Evolutionary conservation across 2,329 filamentous ascomycete genomes (phyloP).

Genomic region (Furcasterigmium sp.): DNA sequence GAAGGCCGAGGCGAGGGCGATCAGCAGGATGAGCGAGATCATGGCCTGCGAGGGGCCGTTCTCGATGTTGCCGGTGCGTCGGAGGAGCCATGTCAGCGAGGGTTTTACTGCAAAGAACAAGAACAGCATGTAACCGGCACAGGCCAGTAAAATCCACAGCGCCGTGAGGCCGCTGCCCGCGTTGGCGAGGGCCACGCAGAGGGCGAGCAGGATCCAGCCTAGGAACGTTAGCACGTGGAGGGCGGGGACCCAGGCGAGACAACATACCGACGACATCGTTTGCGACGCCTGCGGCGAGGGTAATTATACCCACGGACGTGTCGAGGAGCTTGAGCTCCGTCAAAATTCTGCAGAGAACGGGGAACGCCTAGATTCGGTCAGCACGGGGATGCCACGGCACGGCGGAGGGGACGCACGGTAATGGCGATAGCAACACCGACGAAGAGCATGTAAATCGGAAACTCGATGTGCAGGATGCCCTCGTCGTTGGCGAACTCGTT

Average conservation of each 20-base stretch:
- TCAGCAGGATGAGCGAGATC: constrained; percentile 74
- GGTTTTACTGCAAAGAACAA: constrained; percentile 71
- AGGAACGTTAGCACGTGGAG: constrained; percentile 69
- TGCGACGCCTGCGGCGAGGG: constrained; percentile 83
- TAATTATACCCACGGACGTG: constrained; percentile 81
- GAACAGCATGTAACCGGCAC: constrained; percentile 72
- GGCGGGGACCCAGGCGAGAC: constrained; percentile 21
- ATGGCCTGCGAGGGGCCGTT: constrained; percentile 85
- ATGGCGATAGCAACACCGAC: constrained; percentile 92
- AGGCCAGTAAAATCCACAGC: constrained; percentile 75
- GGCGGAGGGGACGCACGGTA: constrained; percentile 38
- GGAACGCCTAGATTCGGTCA: constrained; percentile 50
- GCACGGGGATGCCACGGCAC: constrained; percentile 23
- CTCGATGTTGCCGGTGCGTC: constrained; percentile 69
- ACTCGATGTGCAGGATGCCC: constrained; percentile 34
- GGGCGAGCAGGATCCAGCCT: constrained; percentile 85
- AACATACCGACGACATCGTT: constrained; percentile 61
- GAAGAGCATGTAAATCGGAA: constrained; percentile 60
- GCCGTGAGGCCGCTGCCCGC: constrained; percentile 76
- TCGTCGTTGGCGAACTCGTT: constrained; percentile 56
- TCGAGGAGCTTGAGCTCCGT: constrained; percentile 82
- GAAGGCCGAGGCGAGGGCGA: constrained; percentile 75
- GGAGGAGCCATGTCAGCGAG: constrained; percentile 67
- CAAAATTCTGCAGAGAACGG: constrained; percentile 88
- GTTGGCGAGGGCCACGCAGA: constrained; percentile 91